Conservation (phyloP, 805 yeast species). For the Candida schatavii region DNA sequence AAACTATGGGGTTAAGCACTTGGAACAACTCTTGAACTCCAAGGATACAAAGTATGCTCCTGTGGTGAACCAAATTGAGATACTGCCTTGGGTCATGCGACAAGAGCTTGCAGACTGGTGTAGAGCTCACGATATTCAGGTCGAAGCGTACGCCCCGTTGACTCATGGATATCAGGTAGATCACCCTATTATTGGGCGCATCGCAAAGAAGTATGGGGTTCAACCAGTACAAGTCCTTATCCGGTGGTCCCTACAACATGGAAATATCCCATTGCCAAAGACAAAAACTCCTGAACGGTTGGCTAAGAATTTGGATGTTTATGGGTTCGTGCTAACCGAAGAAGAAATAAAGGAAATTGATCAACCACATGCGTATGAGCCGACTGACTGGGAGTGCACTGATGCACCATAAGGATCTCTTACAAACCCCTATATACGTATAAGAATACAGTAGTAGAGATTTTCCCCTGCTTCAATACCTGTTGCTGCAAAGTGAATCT, state of each 20-base stretch:
- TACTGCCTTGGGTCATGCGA: constrained; percentile 49
- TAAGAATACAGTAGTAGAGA: too few species aligned
- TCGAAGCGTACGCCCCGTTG: constrained; percentile 39
- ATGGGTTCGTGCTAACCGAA: constrained; percentile 21
- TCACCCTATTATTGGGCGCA: constrained; percentile 25
- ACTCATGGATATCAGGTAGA: constrained; percentile 31
- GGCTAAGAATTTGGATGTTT: constrained; percentile 20
- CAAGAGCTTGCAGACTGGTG: constrained; percentile 34
- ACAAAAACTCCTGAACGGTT: constrained; percentile 25
- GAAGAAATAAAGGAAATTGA: constrained; percentile 23
- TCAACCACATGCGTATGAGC: constrained; percentile 52
- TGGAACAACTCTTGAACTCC: constrained; percentile 51
- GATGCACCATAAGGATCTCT: constrained; percentile 55
- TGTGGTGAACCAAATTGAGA: constrained; percentile 49
- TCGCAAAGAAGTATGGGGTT: constrained; percentile 36
- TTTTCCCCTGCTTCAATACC: too few species aligned
- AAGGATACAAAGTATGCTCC: constrained; percentile 42
- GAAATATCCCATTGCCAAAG: constrained; percentile 38
- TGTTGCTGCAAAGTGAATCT: too few species aligned
- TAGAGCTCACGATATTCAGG: constrained; percentile 20
- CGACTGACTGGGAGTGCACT: constrained; percentile 76
- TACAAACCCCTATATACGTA: too few species aligned
- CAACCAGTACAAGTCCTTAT: constrained; percentile 46
- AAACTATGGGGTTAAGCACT: constrained; percentile 56
- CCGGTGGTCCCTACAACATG: constrained; percentile 48